Evolutionary conservation across 805 yeast species (phyloP), one percentile per base, ranked within the genome.

Genomic region (Cyberlindnera bimundalis): DNA sequence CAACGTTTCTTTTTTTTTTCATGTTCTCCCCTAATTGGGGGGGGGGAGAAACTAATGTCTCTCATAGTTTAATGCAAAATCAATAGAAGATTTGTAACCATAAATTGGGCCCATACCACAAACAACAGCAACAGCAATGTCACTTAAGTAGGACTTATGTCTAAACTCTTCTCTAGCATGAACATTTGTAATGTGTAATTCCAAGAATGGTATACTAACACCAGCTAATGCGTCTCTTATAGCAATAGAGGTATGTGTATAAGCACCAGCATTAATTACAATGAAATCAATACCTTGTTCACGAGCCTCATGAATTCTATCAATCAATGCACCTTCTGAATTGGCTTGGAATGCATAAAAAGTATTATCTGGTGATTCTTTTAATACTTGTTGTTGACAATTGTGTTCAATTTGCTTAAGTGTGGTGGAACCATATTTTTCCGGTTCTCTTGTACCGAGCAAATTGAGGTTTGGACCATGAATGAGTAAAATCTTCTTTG

Each of bases 251-350:
- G 77, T 73, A 46, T 73, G 78, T 2, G 77, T 73, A 50, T 69
- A 72, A 9, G 78, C 78, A 35, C 77, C 77, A 11, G 77, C 77
- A 47, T 73, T 73, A 36, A 73, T 71, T 28, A 73, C 63, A 32
- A 73, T 68, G 48, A 71, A 72, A 28, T 72, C 68, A 6, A 56
- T 48, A 16, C 53, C 56, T 26, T 56, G 49, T 15, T 43, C 44
- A 48, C 62, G 66, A 9, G 77, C 76, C 47, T 67, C 60, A 46
- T 73, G 78, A 31, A 73, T 71, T 30, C 74, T 53, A 46, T 73
- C 76, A 26, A 73, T 60, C 19, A 73, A 57, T 29, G 61, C 62
- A 19, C 78, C 78, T 53, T 73, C 78, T 18, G 67, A 64, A 38
- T 73, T 73, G 46, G 56, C 60, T 47, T 73, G 78, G 55, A 50